A percentile compares a stretch with the other conserved stretches of the same genome.
Evolutionary conservation across 2,329 filamentous ascomycete genomes (phyloP).

Genomic region (Hortaea werneckii): DNA sequence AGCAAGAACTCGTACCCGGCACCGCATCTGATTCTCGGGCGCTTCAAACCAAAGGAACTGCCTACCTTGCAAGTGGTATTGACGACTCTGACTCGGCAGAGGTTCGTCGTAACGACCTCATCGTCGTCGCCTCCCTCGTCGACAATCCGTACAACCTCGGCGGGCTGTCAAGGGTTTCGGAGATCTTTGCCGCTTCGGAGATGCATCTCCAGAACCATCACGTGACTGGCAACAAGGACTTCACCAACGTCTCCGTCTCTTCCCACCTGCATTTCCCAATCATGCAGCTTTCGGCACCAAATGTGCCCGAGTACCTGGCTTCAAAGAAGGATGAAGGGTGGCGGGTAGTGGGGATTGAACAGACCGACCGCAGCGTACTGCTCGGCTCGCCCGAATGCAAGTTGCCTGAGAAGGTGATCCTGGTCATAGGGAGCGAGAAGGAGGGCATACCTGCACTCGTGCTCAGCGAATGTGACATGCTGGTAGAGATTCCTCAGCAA

Average conservation of each 20-base stretch:
- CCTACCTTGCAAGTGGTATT: conserved; percentile 30
- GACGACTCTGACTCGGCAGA: conserved; percentile 9
- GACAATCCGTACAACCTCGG: conserved; percentile 42
- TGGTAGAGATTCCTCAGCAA: conserved; percentile 43
- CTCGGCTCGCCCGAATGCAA: conserved; percentile 28
- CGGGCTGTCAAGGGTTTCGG: conserved; percentile 40
- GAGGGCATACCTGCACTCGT: conserved; percentile 41
- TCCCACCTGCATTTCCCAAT: conserved; percentile 42
- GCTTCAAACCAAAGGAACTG: conserved; percentile 43
- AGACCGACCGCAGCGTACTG: conserved; percentile 41
- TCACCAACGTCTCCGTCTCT: conserved; percentile 40
- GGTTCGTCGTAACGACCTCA: conserved; percentile 26
- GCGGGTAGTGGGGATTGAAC: conserved; percentile 44
- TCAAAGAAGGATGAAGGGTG: conserved; percentile 38
- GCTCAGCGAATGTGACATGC: conserved; percentile 39
- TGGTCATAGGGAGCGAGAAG: conserved; percentile 43
- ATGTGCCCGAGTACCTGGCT: conserved; percentile 27
- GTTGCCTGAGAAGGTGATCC: conserved; percentile 23
- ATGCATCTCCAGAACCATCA: conserved; percentile 35
- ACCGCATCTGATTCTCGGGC: conserved; percentile 15
- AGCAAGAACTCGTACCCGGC: not conserved
- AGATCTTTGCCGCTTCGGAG: conserved; percentile 40
- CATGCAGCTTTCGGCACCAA: conserved; percentile 18
- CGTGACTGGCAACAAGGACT: conserved; percentile 37
- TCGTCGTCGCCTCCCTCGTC: conserved; percentile 42